Base-by-base conservation (phyloP, 129 eudicot species). In the Chrysanthemum seticuspe region DNA sequence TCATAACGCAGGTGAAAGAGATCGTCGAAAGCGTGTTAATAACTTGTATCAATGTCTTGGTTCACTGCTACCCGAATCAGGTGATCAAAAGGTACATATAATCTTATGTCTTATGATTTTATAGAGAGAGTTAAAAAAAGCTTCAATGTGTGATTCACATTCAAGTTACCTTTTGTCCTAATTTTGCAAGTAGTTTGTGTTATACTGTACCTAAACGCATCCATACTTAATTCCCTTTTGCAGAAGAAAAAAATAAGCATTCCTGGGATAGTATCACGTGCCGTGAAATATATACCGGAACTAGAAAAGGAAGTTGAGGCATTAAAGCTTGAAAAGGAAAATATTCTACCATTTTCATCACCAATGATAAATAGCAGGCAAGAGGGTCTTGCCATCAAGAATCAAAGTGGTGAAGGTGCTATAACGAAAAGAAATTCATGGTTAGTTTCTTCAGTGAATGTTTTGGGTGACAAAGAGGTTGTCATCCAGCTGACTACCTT, bases 231-330 rank as follows among this genome's bases (percentile, higher is more conserved):
- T 18, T n/a, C 21, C 13, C 25, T 54, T 57, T 55, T 64, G 53
- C 45, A 4, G 49, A 84, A 85, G 89, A 72, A 76, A 69, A 79
- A 82, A 47, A 58, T 82, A 68, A 82, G 89, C 54, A 76, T 80
- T 34, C 82, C 80, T 0, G 51, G 67, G 16, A 68, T 74, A 5
- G 70, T 83, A 16, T 76, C 75, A 0, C 69, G 23, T 2, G 76
- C 77, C 14, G 53, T 82, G 29, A 54, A 82, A 44, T 85, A 82
- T 75, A 75, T 85, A 64, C 84, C 87, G 3, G 69, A 85, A 72
- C 77, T 85, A 58, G 80, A 79, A 67, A 79, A 73, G 48, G 89
- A 82, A 76, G 78, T 85, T 14, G 80, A 82, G 12, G 14, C 15
- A 16, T 71, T 85, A 13, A 47, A 14, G 25, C 45, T 12, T 2